Conservation (phyloP, 2,329 filamentous ascomycete genomes). For the Fusarium fujikuroi region DNA sequence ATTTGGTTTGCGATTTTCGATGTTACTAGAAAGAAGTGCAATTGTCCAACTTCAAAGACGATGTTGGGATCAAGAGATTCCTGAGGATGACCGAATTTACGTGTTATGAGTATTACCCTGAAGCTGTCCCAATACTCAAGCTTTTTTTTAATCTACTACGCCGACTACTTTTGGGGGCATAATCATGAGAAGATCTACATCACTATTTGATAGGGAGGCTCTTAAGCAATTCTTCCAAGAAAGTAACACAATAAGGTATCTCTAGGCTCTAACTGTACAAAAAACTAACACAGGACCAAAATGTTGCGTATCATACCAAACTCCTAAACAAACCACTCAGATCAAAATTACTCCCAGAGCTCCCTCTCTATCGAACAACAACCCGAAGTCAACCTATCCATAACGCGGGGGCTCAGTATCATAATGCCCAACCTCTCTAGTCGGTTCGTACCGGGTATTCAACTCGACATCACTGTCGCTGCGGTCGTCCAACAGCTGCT, state of each 20-base stretch:
- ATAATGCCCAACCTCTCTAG: neutral
- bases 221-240: fast-evolving
- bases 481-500: slow-evolving; percentile 21
- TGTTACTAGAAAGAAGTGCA: too few species aligned
- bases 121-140: slow-evolving; percentile 6
- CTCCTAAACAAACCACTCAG: too few species aligned
- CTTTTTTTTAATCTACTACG: neutral
- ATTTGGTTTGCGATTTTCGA: fast-evolving
- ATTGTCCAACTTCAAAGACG: neutral
- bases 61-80: fast-evolving
- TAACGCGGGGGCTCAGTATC: neutral
- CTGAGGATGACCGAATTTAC: neutral
- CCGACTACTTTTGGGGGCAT: fast-evolving
- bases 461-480: slow-evolving; percentile 35
- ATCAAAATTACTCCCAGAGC: neutral
- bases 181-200: fast-evolving
- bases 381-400: neutral
- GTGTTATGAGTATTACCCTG: slow-evolving; percentile 6
- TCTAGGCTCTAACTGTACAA: neutral
- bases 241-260: neutral
- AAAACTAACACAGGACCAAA: fast-evolving
- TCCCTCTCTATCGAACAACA: neutral
- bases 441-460: slow-evolving; percentile 2
- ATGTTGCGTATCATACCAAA: fast-evolving
- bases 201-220: fast-evolving